A percentile compares a stretch with the other conserved stretches of the same genome.
phyloP scores from a whole-genome alignment of 2,329 filamentous ascomycete species.

The Penicillium italicum region DNA sequence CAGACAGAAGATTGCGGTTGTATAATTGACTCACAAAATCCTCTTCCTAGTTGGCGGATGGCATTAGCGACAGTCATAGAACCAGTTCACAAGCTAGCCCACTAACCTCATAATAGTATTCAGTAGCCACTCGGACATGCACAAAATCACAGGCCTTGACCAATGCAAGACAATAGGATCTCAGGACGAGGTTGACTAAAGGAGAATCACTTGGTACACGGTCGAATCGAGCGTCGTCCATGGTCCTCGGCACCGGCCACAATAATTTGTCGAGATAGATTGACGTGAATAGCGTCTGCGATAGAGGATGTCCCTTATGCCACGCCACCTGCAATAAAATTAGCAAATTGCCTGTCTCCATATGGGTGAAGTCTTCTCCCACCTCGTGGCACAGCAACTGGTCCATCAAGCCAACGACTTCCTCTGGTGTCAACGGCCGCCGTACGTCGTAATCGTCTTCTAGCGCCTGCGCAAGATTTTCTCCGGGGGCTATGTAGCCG shows the following conservation, averaged over 20 bases:
- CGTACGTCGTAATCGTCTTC: conserved; percentile 78
- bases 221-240: conserved; percentile 64
- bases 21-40: conserved; percentile 95
- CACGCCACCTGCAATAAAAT: conserved; percentile 70
- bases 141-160: conserved; percentile 80
- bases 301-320: conserved; percentile 93
- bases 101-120: conserved; percentile 83
- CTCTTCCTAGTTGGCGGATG: conserved; percentile 66
- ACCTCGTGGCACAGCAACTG: conserved; percentile 87
- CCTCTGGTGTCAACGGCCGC: conserved; percentile 64
- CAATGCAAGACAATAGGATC: conserved; percentile 80
- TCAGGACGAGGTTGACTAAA: conserved; percentile 62
- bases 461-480: conserved; percentile 56
- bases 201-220: conserved; percentile 37
- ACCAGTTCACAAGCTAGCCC: neutral
- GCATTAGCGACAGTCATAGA: conserved; percentile 13
- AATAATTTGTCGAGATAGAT: conserved; percentile 83
- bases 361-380: conserved; percentile 15
- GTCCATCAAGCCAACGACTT: conserved; percentile 91
- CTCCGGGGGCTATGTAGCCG: conserved; percentile 72
- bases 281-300: conserved; percentile 90
- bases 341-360: neutral
- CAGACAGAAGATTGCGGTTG: conserved; percentile 69
- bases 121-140: conserved; percentile 70
- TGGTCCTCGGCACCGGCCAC: conserved; percentile 61